phyloP scores from a whole-genome alignment of 208 protist species.

The Naegleria lovaniensis region DNA sequence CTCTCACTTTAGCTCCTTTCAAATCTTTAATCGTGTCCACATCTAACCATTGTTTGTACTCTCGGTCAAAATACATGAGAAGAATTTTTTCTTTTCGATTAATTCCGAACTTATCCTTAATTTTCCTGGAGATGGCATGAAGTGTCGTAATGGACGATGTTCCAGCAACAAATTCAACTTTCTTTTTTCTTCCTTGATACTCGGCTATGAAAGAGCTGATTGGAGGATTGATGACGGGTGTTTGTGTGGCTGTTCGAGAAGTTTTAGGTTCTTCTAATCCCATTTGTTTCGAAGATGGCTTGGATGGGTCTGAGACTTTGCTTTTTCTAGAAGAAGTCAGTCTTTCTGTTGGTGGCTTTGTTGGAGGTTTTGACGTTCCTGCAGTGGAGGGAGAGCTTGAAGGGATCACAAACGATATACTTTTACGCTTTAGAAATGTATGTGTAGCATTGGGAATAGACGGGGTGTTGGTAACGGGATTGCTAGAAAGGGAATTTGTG shows the following conservation, averaged over 20 bases:
- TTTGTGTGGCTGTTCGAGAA: not conserved
- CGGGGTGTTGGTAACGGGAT: no score
- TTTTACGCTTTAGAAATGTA: not conserved
- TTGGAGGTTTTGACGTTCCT: not conserved
- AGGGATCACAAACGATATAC: not conserved
- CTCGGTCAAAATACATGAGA: not conserved
- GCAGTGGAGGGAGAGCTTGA: not conserved
- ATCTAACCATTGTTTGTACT: not conserved
- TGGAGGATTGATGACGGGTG: not conserved
- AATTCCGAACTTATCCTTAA: not conserved
- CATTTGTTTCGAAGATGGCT: not conserved
- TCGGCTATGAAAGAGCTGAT: not conserved
- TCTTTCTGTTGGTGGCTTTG: not conserved
- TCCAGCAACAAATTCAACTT: not conserved
- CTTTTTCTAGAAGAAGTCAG: not conserved
- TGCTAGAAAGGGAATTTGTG: not conserved
- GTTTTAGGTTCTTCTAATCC: not conserved
- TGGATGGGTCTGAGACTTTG: not conserved
- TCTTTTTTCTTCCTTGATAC: not conserved
- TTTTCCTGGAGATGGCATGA: not conserved
- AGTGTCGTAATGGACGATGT: not conserved
- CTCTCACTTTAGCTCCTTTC: not conserved
- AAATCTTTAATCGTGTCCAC: not conserved
- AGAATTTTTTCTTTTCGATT: not conserved
- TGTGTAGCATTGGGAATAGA: not conserved